phyloP scores from a whole-genome alignment of 1,284 basidiomycete species.

The Irpex sp. region DNA sequence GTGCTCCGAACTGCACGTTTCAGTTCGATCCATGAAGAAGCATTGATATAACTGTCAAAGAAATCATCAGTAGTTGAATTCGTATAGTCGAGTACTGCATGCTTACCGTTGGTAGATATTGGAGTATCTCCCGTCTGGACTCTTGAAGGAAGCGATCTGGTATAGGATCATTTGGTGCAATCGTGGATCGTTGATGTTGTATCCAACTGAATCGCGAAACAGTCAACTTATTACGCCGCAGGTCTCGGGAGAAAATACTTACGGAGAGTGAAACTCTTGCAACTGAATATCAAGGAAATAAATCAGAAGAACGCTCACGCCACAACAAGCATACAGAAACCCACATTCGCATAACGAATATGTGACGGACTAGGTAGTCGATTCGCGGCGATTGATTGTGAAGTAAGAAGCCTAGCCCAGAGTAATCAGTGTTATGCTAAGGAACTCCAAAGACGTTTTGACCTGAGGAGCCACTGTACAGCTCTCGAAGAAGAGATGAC shows the following conservation, averaged over 20 bases:
- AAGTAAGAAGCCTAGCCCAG: neutral
- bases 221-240: neutral
- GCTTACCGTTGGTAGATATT: neutral
- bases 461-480: neutral
- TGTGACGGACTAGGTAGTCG: neutral
- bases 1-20: conserved; percentile 27
- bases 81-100: conserved; percentile 11
- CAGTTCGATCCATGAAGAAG: conserved; percentile 32
- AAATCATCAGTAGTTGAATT: neutral
- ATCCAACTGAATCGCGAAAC: conserved; percentile 32
- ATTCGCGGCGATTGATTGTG: neutral
- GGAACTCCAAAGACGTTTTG: neutral
- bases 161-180: conserved; percentile 26
- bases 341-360: neutral
- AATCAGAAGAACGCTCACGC: neutral
- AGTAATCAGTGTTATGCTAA: neutral
- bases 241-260: conserved; percentile 14
- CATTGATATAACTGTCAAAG: conserved; percentile 32
- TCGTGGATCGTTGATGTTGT: conserved; percentile 28
- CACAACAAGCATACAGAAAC: neutral
- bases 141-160: conserved; percentile 25
- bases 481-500: neutral
- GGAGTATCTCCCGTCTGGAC: conserved; percentile 10
- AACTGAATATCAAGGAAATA: conserved; percentile 20
- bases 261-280: conserved; percentile 34